Evolutionary conservation across 73 alveolate species (phyloP), one percentile per base, ranked within the genome.

Genomic region (Paramecium bursaria): DNA sequence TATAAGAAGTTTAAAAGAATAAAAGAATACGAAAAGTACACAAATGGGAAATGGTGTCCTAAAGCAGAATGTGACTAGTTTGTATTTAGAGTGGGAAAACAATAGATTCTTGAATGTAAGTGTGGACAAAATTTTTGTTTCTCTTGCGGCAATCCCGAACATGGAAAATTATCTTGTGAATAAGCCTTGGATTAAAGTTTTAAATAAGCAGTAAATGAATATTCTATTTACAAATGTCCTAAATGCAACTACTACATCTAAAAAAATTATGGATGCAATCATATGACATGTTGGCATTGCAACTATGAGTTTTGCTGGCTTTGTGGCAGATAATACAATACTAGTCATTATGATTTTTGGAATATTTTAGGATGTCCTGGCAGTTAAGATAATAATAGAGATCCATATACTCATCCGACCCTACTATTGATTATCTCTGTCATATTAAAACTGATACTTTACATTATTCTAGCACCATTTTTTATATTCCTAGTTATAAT

Each of bases 251-350:
- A 76, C 10, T 46, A 90, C 23, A 86, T 93, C 0, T 93, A 91
- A 51, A 93, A 92, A 74, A 35, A 39, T 46, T 95, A 92, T 44
- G 99, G 99, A 0, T 95, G 99, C 75, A 92, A 92, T 75, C 99
- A 95, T 75, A 95, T 95, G 99, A 91, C 97, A 0, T 95, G 99
- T 57, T 11, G 88, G 0, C 52, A 85, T 30, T 95, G 99, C 50
- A 74, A 85, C 31, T 90, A 91, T 85, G 90, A 93, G 53, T 95
- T 94, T 77, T 95, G 99, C 47, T 95, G 98, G 98, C 61, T 88
- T 10, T 95, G 99, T 46, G 39, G 82, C 33, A 39, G 82, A 11
- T 39, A 10, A 5, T 67, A 35, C 44, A 13, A 42, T 11, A 25
- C 35, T 25, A 31, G 21, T 11, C 80, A 61, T 61, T 61, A 61